Evolutionary conservation across 208 protist species (phyloP).

Genomic region (Jaenimonas drosophilae): DNA sequence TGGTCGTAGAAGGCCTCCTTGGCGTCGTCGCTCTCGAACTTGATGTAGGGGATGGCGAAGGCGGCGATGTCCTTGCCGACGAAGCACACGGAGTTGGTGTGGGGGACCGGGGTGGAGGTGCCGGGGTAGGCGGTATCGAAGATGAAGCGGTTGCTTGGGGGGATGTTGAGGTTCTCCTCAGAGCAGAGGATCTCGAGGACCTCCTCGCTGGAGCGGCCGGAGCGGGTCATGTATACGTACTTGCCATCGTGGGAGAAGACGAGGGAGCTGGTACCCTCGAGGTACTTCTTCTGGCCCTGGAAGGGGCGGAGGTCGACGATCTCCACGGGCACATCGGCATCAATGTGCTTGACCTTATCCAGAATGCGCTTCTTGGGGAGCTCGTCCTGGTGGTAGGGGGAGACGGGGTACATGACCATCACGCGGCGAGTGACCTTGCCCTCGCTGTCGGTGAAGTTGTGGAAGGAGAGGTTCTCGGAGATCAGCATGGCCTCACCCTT

Average conservation of each 20-base stretch:
- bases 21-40: conserved; percentile 10
- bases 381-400: conserved; percentile 28
- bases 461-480: conserved; percentile 40
- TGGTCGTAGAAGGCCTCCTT: conserved; percentile 10
- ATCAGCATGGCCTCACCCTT: conserved; percentile 37
- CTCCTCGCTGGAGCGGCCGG: conserved; percentile 34
- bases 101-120: neutral
- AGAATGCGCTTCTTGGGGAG: conserved; percentile 40
- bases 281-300: conserved; percentile 25
- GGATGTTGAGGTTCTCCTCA: conserved; percentile 61
- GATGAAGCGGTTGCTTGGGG: conserved; percentile 48
- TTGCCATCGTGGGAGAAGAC: conserved; percentile 50
- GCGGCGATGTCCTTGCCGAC: conserved; percentile 16
- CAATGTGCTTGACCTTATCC: conserved; percentile 30
- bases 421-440: conserved; percentile 45
- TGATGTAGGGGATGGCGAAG: conserved; percentile 13
- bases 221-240: conserved; percentile 64
- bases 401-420: conserved; percentile 69
- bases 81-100: conserved; percentile 18
- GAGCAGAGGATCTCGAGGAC: conserved; percentile 48
- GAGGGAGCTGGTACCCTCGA: conserved; percentile 60
- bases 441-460: conserved; percentile 52
- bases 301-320: conserved; percentile 50
- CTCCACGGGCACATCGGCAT: conserved; percentile 29
- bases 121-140: conserved; percentile 9